Percentiles rank a stretch among this genome's conserved stretches.
Evolutionary conservation across 352 stramenopile species (phyloP).

Genomic region (Phytophthora megakarya): DNA sequence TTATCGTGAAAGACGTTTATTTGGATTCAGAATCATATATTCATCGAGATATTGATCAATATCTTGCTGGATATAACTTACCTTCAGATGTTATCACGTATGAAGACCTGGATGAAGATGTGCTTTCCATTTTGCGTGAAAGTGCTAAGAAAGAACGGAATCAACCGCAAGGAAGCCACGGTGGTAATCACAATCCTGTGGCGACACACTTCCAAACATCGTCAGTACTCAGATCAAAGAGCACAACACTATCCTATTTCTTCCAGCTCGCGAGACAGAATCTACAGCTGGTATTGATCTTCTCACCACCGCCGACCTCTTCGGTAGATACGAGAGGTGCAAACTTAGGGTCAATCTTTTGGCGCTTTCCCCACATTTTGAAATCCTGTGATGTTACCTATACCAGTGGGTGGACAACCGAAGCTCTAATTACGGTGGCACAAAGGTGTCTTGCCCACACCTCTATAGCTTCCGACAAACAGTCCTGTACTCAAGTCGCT

Average conservation of each 20-base stretch:
- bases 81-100: conserved; percentile 50
- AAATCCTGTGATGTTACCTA: conserved; percentile 48
- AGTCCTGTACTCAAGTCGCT: conserved; percentile 40
- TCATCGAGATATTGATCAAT: conserved; percentile 53
- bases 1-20: conserved; percentile 62
- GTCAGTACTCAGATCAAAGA: conserved; percentile 46
- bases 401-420: conserved; percentile 49
- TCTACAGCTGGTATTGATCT: conserved; percentile 61
- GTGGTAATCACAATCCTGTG: neutral
- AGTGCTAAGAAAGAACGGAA: conserved; percentile 26
- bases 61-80: conserved; percentile 47
- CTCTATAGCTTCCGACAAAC: conserved; percentile 20
- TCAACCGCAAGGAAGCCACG: neutral
- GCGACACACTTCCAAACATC: neutral
- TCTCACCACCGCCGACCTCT: conserved; percentile 27
- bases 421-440: conserved; percentile 48
- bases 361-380: conserved; percentile 46
- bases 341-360: conserved; percentile 38
- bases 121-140: conserved; percentile 45
- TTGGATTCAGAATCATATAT: conserved; percentile 31
- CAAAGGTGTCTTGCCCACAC: conserved; percentile 44
- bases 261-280: conserved; percentile 43
- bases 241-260: conserved; percentile 54
- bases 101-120: conserved; percentile 56
- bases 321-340: neutral